phyloP scores from a whole-genome alignment of 805 yeast genomes.

The Pichia cabralensis region DNA sequence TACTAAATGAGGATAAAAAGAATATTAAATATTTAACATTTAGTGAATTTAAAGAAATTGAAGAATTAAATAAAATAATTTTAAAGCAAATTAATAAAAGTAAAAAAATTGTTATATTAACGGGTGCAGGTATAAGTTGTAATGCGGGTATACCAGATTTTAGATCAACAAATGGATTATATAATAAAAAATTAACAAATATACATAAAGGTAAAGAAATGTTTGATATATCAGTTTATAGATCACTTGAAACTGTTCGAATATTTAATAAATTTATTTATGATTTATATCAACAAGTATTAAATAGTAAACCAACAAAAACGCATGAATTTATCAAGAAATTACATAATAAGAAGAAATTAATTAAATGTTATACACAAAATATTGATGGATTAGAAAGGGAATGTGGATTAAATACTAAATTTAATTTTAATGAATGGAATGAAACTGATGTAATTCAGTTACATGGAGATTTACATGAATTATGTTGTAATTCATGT shows the following conservation, averaged over 20 bases:
- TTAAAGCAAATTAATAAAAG: constrained; percentile 35
- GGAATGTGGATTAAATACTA: constrained; percentile 50
- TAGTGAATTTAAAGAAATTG: constrained; percentile 1
- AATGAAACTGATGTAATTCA: constrained; percentile 70
- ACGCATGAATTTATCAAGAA: constrained; percentile 69
- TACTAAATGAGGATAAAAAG: not conserved
- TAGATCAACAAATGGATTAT: constrained; percentile 74
- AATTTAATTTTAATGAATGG: constrained; percentile 44
- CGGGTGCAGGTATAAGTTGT: constrained; percentile 96
- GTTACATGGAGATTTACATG: constrained; percentile 80
- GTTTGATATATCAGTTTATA: constrained; percentile 77
- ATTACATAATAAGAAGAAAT: constrained; percentile 50
- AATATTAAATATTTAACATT: constrained; percentile 5
- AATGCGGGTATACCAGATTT: constrained; percentile 97
- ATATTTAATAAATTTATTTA: constrained; percentile 82
- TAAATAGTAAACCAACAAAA: constrained; percentile 66
- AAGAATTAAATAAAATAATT: constrained; percentile 19
- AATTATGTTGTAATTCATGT: constrained; percentile 69
- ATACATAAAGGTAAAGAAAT: constrained; percentile 80
- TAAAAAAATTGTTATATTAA: constrained; percentile 53
- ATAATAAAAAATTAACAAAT: constrained; percentile 38
- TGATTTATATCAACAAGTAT: constrained; percentile 60
- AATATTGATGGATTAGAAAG: constrained; percentile 87
- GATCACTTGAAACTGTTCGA: constrained; percentile 52
- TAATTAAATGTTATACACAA: constrained; percentile 85